Evolutionary conservation across 805 yeast species (phyloP), one percentile per base, ranked within the genome.

Genomic region (Cyberlindnera euphorbiiphila): DNA sequence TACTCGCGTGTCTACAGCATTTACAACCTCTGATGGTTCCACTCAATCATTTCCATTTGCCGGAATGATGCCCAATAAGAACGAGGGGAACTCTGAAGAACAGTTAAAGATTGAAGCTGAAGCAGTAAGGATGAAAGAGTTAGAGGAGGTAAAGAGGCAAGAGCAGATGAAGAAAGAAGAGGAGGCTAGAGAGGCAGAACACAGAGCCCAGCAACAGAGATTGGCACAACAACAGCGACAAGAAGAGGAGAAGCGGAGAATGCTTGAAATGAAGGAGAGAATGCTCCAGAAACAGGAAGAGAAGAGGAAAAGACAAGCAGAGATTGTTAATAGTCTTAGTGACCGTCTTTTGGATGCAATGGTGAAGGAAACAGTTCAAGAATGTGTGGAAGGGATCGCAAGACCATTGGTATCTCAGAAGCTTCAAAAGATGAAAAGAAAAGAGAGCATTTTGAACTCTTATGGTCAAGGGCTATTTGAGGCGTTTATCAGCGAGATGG

Each of bases 401-500:
- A 20, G 9, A 4, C 43, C 53, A 18, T 20, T 49, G 5, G 39
- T 53, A 4, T 14, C 37, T 5, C 38, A 34, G 10, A 47, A 47
- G 17, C 34, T 47, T 3, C 43, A 36, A 8, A 32, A 45, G n/a
- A 32, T 42, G 6, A 16, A 42, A 20, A 37, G 43, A 17, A 46
- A 43, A 30, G 62, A 55, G 41, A 43, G 57, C 17, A 36, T 66
- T 1, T 54, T 77, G 3, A 54, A 65, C 0, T 41, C 58, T 0
- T 59, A 81, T n/a, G 53, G 79, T 2, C 50, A 57, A 1, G 84
- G 78, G 27, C 54, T 85, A 1, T 81, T 64, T 44, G 51, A 57
- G 13, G 85, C 89, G 0, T 80, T 84, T 48, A 51, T 85, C 28
- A 68, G 72, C 29, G 89, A 83, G 46, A 64, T 72, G 25, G 53